Conservation (phyloP, 345 rosid genomes). For the Gossypium arboreum region DNA sequence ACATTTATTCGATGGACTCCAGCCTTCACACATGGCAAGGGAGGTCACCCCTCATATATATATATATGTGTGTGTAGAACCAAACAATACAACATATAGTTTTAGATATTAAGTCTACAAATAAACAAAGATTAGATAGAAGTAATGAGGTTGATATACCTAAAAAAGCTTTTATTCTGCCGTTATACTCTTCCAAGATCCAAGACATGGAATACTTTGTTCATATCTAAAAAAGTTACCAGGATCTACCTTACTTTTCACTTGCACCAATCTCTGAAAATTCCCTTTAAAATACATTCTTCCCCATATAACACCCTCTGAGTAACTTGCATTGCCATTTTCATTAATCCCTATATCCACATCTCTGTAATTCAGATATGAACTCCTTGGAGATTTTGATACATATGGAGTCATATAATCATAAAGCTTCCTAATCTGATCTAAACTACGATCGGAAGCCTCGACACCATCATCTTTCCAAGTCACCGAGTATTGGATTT, state of each 20-base stretch:
- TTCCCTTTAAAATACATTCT: conserved; percentile 13
- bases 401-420: conserved; percentile 17
- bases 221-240: conserved; percentile 18
- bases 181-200: neutral
- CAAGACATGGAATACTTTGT: conserved; percentile 18
- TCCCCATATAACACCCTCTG: conserved; percentile 7
- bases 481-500: conserved; percentile 42
- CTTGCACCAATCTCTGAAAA: conserved; percentile 11
- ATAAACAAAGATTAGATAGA: no score
- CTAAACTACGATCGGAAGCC: neutral
- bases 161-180: neutral
- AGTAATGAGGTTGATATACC: neutral
- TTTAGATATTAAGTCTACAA: no score
- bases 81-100: no score
- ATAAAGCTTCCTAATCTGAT: conserved; percentile 3
- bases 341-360: conserved; percentile 18
- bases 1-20: no score
- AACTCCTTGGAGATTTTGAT: conserved; percentile 14
- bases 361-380: conserved; percentile 22
- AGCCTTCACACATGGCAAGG: no score
- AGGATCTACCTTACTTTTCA: conserved; percentile 14
- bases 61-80: no score
- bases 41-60: no score
- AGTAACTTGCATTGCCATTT: conserved; percentile 14
- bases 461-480: conserved; percentile 25